A percentile compares a stretch with the other conserved stretches of the same genome.
These are phyloP conservation scores for Nemania sp. DNA, from an alignment of 2,329 filamentous ascomycete genomes.

Conservation along the genomic window DNA sequence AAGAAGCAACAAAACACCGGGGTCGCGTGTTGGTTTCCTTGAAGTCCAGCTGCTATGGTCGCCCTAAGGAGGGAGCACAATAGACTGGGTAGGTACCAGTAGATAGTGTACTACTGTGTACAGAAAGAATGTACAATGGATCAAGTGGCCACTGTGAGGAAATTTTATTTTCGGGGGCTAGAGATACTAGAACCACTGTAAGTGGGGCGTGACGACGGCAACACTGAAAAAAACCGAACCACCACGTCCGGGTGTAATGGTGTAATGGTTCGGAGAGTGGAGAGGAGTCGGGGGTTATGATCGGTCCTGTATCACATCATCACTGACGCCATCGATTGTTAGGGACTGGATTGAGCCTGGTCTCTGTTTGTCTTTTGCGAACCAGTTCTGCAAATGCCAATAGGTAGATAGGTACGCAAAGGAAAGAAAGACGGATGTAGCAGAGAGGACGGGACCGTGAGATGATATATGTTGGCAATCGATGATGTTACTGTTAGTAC, in stretches of 20 bases:
- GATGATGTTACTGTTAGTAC: not conserved
- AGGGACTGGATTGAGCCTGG: not conserved
- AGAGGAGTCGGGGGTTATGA: not conserved
- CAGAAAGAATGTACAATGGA: not conserved
- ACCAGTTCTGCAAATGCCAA: not conserved
- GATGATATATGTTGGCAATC: not conserved
- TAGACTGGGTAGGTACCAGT: too few relatives aligned
- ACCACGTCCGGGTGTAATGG: not conserved
- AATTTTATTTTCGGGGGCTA: not conserved
- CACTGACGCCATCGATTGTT: not conserved
- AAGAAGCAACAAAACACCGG: not conserved
- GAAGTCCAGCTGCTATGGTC: not conserved
- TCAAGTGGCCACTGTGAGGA: not conserved
- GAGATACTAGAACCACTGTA: not conserved
- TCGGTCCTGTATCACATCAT: not conserved
- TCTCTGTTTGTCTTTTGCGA: not conserved
- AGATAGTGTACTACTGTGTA: too few relatives aligned
- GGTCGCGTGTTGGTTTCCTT: not conserved
- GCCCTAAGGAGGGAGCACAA: not conserved
- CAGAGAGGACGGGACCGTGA: constrained; percentile 4
- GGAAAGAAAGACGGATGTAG: not conserved
- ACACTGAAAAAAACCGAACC: not conserved
- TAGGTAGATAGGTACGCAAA: too few relatives aligned
- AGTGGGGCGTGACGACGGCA: not conserved
- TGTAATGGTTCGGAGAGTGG: not conserved